Base-by-base conservation (phyloP, 495 filamentous ascomycete species). In the Neurospora pannonica region DNA sequence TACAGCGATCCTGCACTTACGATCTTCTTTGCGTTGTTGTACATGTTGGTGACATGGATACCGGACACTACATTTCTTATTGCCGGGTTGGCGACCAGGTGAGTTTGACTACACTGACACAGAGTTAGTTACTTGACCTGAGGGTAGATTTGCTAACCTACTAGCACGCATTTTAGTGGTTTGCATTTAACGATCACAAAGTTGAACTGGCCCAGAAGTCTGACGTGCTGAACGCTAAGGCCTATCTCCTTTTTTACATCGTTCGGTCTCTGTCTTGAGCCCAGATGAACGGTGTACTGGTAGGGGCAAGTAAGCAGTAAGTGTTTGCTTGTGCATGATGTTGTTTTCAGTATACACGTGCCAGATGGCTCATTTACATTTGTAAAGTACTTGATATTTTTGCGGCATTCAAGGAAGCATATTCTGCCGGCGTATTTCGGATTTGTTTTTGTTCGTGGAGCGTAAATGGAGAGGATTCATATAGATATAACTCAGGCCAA, bases 231-330 rank as follows among this genome's bases (percentile, higher is more conserved):
- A 88, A 86, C 36, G 92, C 92, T 48, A 87, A 95, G 77, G 94
- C 95, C 13, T 98, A 97, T 81, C 83, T 98, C 48, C 82, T 98
- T 46, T 95, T 97, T 81, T 98, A 98, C 77, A 90, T 92, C 70
- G 89, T 93, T 54, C 87, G 90, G 70, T 89, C 87, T 28, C 79
- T 93, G 60, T 81, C 86, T 60, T 60, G 5, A 28, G 48, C 11
- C 21, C 24, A 24, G 48, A 28, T 6, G 11, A 60, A 28, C 5
- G 48, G 48, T 3, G 48, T 28, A 60, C 40, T 19, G 6, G 17
- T 19, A 46, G 42, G 42, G 11, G 21, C 48, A 60, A 60, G 48
- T 60, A 60, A 60, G 48, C 21, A 60, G 1, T 13, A 60, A 28
- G 21, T 60, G 10, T 28, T 24, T 15, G 11, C 11, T 28, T 60